Evolutionary conservation across 345 rosid genomes (phyloP), one percentile per base, ranked within the genome.

Genomic region (Salix suchowensis): DNA sequence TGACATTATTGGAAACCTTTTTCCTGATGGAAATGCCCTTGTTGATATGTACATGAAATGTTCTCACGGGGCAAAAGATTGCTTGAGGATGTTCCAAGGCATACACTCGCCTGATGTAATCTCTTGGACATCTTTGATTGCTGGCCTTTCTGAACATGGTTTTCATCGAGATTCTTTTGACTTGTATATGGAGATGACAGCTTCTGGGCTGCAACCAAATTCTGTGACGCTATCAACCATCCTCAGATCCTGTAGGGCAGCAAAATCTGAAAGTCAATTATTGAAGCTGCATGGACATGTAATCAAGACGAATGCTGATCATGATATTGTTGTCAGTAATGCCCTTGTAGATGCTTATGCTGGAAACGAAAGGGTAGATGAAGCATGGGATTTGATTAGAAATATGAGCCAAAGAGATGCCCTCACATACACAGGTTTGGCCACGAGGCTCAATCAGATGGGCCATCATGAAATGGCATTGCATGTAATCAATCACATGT

Each of bases 71-170:
- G 71, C 82, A 44, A 86, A 79, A 55, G 80, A 88, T 74, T 89
- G 88, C 11, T 68, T 77, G 75, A 74, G 84, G 83, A 81, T 85
- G 24, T 90, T 92, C 72, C 40, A 77, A 72, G 84, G 71, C 66
- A 85, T 92, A 72, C 30, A 70, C 15, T 83, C 84, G 8, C 90
- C 88, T 21, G 85, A 90, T 76, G 85, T 88, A 72, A 69, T 92
- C 72, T 89, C 97, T 68, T 91, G 97, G 95, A 89, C 97, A 52
- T 83, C 91, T 37, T 81, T 91, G 84, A 86, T 88, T 77, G 83
- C 87, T 6, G 95, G 95, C 73, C 80, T 91, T 79, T 78, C 79
- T 48, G 87, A 83, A 46, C 87, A 87, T 62, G 88, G 86, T 50
- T 78, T 78, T 7, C 78, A 72, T 52, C 71, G 55, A 71, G 84